phyloP scores from a whole-genome alignment of 106 monocot species.

The Acanthochlamys bracteata region DNA sequence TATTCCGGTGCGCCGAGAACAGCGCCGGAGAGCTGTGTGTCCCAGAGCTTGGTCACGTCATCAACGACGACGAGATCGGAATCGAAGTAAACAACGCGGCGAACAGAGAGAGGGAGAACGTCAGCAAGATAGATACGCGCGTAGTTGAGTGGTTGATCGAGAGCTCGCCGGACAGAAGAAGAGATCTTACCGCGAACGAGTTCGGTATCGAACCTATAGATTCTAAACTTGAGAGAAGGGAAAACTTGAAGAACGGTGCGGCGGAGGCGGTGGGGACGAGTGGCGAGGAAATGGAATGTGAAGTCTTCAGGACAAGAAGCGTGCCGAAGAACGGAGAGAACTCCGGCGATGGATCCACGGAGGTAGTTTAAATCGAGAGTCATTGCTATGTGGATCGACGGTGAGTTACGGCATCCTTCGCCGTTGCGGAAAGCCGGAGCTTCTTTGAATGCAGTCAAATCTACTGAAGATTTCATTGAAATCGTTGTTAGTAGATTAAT shows the following conservation, averaged over 20 bases:
- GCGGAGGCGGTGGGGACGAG: slow-evolving; percentile 4
- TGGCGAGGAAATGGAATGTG: slow-evolving; percentile 6
- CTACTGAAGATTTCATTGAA: neutral
- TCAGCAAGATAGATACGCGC: slow-evolving; percentile 11
- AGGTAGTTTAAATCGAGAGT: slow-evolving; percentile 3
- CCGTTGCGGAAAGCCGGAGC: slow-evolving; percentile 68
- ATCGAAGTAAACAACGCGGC: slow-evolving; percentile 8
- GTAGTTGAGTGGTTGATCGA: slow-evolving; percentile 11
- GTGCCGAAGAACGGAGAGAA: slow-evolving; percentile 7
- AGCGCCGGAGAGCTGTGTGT: slow-evolving; percentile 14
- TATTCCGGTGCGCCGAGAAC: slow-evolving; percentile 28
- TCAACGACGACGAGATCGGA: slow-evolving; percentile 10
- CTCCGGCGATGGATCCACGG: slow-evolving; percentile 7
- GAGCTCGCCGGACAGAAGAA: slow-evolving; percentile 56
- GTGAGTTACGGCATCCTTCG: slow-evolving; percentile 20
- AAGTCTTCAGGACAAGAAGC: slow-evolving; percentile 2
- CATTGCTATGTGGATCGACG: slow-evolving; percentile 30
- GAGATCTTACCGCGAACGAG: slow-evolving; percentile 62
- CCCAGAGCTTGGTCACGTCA: slow-evolving; percentile 15
- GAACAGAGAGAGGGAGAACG: slow-evolving; percentile 5
- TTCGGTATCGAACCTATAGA: slow-evolving; percentile 36
- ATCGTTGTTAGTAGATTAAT: neutral
- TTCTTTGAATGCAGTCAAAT: slow-evolving; percentile 37
- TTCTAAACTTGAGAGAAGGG: neutral
- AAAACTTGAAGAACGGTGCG: slow-evolving; percentile 1